Conservation (phyloP, 2,329 filamentous ascomycete genomes). For the Malbranchea cinnamomea region DNA sequence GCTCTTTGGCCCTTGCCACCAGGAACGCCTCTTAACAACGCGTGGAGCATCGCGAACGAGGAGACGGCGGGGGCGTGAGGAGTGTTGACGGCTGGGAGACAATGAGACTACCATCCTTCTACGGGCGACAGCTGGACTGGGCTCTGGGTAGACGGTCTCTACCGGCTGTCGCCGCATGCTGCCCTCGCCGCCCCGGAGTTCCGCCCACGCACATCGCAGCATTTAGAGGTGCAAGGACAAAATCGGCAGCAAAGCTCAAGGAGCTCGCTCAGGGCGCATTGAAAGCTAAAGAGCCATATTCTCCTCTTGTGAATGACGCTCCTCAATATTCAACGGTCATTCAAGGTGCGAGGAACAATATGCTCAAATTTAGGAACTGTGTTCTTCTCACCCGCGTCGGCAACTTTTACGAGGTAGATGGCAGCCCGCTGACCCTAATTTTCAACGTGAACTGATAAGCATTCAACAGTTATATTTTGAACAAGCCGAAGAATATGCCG, state of each 20-base stretch:
- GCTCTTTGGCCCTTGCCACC: no score
- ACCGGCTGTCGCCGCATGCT: conserved; percentile 1
- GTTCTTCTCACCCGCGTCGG: conserved; percentile 84
- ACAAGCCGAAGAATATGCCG: conserved; percentile 78
- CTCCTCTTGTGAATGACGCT: conserved; percentile 31
- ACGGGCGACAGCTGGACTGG: no score
- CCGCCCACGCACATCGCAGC: neutral
- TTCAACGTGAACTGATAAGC: conserved; percentile 5
- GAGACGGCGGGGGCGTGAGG: neutral
- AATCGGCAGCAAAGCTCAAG: conserved; percentile 25
- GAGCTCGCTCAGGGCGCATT: conserved; percentile 44
- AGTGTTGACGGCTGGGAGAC: neutral
- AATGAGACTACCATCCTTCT: no score
- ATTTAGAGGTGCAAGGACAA: conserved; percentile 22
- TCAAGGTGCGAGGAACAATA: conserved; percentile 73
- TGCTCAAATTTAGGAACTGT: conserved; percentile 80
- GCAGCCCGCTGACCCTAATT: neutral
- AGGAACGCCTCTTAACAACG: no score
- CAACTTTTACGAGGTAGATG: conserved; percentile 72
- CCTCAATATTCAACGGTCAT: conserved; percentile 73
- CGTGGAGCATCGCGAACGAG: no score
- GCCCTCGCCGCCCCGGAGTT: neutral
- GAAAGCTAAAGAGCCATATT: conserved; percentile 26
- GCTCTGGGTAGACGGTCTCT: no score
- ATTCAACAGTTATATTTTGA: conserved; percentile 65